Conservation (phyloP, 345 rosid species). For the Arabis hirsuta region DNA sequence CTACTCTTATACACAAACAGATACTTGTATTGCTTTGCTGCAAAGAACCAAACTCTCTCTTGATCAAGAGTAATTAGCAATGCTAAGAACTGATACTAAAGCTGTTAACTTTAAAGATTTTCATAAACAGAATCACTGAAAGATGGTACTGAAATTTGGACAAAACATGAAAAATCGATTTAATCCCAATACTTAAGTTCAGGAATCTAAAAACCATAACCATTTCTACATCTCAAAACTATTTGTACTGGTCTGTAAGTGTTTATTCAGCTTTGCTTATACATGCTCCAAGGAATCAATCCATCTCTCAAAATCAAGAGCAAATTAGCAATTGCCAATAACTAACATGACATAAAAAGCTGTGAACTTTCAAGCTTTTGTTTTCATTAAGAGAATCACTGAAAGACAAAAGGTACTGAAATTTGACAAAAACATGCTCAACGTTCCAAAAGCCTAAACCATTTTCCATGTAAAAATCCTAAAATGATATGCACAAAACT, state of each 20-base stretch:
- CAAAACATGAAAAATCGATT: no score
- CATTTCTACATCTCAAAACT: neutral
- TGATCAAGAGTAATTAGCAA: neutral
- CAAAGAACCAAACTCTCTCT: neutral
- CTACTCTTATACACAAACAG: neutral
- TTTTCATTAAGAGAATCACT: neutral
- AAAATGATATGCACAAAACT: neutral
- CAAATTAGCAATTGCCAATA: slow-evolving; percentile 7
- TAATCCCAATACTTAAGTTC: no score
- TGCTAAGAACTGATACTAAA: neutral
- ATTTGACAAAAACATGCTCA: slow-evolving; percentile 6
- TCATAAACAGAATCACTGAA: no score
- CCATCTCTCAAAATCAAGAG: neutral
- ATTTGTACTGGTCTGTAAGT: neutral
- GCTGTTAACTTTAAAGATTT: neutral
- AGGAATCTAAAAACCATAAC: no score
- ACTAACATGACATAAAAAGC: neutral
- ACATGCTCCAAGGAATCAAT: neutral
- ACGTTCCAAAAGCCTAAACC: neutral
- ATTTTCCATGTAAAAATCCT: neutral
- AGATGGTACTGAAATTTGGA: no score
- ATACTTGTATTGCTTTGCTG: neutral
- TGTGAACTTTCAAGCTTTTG: neutral
- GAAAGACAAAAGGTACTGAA: neutral
- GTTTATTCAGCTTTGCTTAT: neutral